Evolutionary conservation across 805 yeast genomes (phyloP).

Genomic region (Clavispora santaluciae): DNA sequence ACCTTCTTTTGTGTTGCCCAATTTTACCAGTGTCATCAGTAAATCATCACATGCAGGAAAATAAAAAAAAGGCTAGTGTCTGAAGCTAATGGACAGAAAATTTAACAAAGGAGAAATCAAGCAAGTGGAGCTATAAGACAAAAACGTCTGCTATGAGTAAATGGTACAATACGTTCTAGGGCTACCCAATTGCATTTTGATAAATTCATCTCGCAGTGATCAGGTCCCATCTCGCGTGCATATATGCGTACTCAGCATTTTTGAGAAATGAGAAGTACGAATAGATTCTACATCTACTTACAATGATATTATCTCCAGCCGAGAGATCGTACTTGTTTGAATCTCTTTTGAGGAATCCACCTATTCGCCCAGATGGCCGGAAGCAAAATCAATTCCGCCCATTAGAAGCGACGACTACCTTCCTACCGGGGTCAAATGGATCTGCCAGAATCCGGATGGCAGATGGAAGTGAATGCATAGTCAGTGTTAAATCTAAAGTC

Average conservation of each 20-base stretch:
- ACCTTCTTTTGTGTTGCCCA: too few relatives aligned
- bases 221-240: neutral
- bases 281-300: neutral
- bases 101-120: too few relatives aligned
- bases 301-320: conserved; percentile 70
- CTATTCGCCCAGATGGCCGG: conserved; percentile 85
- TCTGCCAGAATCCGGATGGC: conserved; percentile 80
- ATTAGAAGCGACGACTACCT: conserved; percentile 72
- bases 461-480: conserved; percentile 92
- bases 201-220: neutral
- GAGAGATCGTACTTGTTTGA: conserved; percentile 74
- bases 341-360: conserved; percentile 55
- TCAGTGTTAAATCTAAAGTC: conserved; percentile 84
- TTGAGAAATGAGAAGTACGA: neutral
- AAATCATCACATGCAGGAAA: too few relatives aligned
- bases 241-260: neutral
- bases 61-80: too few relatives aligned
- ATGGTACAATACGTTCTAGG: too few relatives aligned
- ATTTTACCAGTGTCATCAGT: too few relatives aligned
- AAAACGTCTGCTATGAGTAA: too few relatives aligned
- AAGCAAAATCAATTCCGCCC: conserved; percentile 73
- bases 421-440: conserved; percentile 86
- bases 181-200: too few relatives aligned
- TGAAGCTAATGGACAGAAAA: too few relatives aligned
- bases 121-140: too few relatives aligned